Percentiles rank a stretch among this genome's conserved stretches.
phyloP scores from a whole-genome alignment of 495 filamentous ascomycete species.

The Bathelium albidoporum region DNA sequence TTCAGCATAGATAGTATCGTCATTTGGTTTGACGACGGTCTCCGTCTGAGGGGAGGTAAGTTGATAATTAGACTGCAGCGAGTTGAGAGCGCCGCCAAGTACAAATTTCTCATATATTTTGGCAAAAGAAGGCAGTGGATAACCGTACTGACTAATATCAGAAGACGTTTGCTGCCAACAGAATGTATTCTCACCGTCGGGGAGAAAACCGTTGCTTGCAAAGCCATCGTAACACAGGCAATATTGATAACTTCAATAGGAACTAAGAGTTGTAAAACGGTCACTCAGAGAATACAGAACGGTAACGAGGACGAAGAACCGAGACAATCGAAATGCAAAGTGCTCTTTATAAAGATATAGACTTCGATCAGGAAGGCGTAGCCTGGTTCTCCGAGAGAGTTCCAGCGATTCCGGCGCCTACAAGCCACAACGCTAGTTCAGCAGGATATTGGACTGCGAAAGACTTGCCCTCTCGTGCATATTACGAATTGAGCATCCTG shows the following conservation, averaged over 20 bases:
- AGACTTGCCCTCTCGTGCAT: neutral
- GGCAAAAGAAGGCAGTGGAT: neutral
- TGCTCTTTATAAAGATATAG: too few species aligned
- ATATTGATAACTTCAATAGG: neutral
- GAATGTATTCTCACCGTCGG: neutral
- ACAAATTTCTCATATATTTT: neutral
- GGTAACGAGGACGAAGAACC: too few species aligned
- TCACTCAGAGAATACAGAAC: neutral
- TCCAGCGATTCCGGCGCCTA: neutral
- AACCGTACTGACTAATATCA: neutral
- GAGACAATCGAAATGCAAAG: too few species aligned
- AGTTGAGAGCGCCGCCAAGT: neutral
- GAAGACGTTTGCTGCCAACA: neutral
- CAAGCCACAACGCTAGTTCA: too few species aligned
- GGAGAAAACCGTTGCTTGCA: neutral
- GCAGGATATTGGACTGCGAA: neutral
- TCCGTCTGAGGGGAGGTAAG: neutral
- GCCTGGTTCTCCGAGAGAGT: too few species aligned
- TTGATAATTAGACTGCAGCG: neutral
- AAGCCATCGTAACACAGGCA: neutral
- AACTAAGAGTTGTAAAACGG: neutral
- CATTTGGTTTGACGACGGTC: slow-evolving; percentile 13
- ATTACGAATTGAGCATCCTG: neutral
- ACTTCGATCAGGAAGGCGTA: too few species aligned
- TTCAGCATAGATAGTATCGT: slow-evolving; percentile 15